A percentile compares a stretch with the other conserved stretches of the same genome.
Evolutionary conservation across 768 basidiomycete genomes (phyloP).

Genomic region (Pleurotus eryngii): DNA sequence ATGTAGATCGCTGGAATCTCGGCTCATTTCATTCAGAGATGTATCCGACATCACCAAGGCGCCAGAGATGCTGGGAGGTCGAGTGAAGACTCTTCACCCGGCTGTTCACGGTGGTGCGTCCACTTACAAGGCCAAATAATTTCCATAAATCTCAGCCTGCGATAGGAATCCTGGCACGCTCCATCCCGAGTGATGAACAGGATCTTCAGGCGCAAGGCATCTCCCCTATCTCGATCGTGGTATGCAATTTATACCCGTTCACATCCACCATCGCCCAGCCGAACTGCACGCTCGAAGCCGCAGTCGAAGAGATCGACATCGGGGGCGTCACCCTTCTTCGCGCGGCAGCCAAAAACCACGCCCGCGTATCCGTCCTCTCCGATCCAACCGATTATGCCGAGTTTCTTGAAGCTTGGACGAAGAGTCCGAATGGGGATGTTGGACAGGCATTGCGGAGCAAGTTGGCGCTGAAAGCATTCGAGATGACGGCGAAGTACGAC

Average conservation of each 20-base stretch:
- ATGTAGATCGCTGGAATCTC: not conserved
- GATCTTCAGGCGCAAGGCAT: constrained; percentile 85
- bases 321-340: constrained; percentile 97
- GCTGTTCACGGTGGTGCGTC: constrained; percentile 89
- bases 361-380: constrained; percentile 83
- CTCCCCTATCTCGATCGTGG: constrained; percentile 92
- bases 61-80: constrained; percentile 97
- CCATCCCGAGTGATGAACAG: constrained; percentile 84
- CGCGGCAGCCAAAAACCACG: constrained; percentile 98
- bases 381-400: constrained; percentile 84
- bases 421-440: constrained; percentile 66
- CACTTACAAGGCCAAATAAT: constrained; percentile 9
- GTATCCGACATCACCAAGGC: constrained; percentile 97
- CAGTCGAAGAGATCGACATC: constrained; percentile 98
- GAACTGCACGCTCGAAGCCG: constrained; percentile 84
- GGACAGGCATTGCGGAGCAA: constrained; percentile 68
- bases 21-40: constrained; percentile 55
- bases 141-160: constrained; percentile 9
- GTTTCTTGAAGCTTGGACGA: constrained; percentile 76
- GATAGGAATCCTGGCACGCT: constrained; percentile 88
- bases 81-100: constrained; percentile 98
- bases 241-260: constrained; percentile 99
- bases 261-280: constrained; percentile 86
- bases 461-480: constrained; percentile 94
- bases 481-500: constrained; percentile 94